A percentile compares a stretch with the other conserved stretches of the same genome.
Conservation (phyloP, 352 stramenopile genomes). For the Globisporangium nodosum region DNA sequence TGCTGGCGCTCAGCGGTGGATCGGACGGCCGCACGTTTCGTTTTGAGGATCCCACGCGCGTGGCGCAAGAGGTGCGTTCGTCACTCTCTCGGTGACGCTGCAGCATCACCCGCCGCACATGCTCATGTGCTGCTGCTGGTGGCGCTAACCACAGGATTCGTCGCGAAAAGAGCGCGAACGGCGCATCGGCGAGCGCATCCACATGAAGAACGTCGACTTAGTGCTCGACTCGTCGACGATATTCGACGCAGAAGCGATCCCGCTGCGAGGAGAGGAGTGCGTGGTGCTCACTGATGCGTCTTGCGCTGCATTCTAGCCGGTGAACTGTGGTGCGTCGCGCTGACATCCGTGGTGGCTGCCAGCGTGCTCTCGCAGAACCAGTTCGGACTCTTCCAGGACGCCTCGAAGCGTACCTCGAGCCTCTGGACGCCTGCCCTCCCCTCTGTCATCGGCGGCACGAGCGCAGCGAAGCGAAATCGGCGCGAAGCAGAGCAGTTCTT, state of each 20-base stretch:
- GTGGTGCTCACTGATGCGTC: neutral
- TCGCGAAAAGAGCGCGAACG: neutral
- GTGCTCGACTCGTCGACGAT: constrained; percentile 25
- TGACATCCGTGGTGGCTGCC: neutral
- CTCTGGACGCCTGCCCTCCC: constrained; percentile 10
- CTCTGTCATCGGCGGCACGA: neutral
- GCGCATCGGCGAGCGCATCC: constrained; percentile 51
- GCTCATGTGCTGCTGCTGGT: neutral
- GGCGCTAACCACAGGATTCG: neutral
- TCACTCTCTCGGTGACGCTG: neutral
- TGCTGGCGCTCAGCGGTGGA: constrained; percentile 51
- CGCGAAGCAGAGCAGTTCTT: neutral
- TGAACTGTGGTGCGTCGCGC: no score
- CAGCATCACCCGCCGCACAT: neutral
- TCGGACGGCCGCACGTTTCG: constrained; percentile 53
- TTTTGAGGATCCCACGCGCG: constrained; percentile 40
- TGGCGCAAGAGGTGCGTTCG: constrained; percentile 13
- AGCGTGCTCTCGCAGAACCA: constrained; percentile 12
- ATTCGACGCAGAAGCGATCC: constrained; percentile 30
- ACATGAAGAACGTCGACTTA: constrained; percentile 41
- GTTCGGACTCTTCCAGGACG: constrained; percentile 10
- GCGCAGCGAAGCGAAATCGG: neutral
- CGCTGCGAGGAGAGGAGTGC: constrained; percentile 31
- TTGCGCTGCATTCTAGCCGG: no score
- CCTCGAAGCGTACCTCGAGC: neutral